Evolutionary conservation across 495 filamentous ascomycete genomes (phyloP), one percentile per base, ranked within the genome.

Genomic region (Penicillium longicatenatum): DNA sequence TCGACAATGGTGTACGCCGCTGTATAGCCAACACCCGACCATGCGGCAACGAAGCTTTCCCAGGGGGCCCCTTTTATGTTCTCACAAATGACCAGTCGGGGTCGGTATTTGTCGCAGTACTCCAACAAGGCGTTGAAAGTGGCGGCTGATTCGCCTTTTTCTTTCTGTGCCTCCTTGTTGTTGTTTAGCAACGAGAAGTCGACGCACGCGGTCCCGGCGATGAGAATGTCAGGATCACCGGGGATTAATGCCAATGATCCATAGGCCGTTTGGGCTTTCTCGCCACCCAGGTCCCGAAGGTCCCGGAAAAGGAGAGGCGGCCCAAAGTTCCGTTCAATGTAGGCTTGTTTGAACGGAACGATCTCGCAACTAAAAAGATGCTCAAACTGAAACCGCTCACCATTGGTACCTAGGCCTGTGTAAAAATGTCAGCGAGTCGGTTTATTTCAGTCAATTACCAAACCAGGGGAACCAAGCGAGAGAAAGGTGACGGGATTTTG

Each of bases 331-430:
- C 88, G 77, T 59, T 88, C 79, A 58, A 96, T 94, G 66, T 90
- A 93, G 2, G 84, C 84, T 64, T 93, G 90, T 63, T 94, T 94
- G 69, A 80, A 88, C 0, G 84, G 79, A 45, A 84, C 89, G 45
- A 92, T 91, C 69, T 95, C 91, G 20, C 85, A 89, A 60, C 88
- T 91, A 68, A 92, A 94, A 2, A 83, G 57, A 65, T 96, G 91
- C 0, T 80, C 63, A 26, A 90, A 33, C 22, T 47, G 39, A 11
- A 69, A 52, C 17, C 44, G 43, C 39, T 46, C 47, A 35, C 43
- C 52, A 6, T 29, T 11, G 39, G 17, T 49, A 16, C 42, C 42
- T 31, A 66, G 52, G 64, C 60, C 63, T 63, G 19, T 20, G 2
- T 20, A 17, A 50, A 21, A 46, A 24, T 11, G 19, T 46, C 14